A percentile compares a stretch with the other conserved stretches of the same genome.
Evolutionary conservation across 371 early-diverging fungal genomes (phyloP).

Genomic region (Zancudomyces culisetae): DNA sequence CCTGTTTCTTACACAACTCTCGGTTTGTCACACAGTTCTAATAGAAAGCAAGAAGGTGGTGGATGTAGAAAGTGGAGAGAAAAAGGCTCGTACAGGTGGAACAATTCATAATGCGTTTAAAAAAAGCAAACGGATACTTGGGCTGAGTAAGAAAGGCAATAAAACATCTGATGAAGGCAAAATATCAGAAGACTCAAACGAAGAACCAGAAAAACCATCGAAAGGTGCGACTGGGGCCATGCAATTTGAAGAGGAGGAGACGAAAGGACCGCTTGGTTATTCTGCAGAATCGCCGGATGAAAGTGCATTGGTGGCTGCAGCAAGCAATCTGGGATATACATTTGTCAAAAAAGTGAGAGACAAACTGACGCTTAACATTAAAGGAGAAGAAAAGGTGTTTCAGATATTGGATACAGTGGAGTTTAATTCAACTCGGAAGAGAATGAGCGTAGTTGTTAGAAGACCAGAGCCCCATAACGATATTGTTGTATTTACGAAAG

Average conservation of each 20-base stretch:
- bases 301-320: slow-evolving; percentile 64
- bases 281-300: slow-evolving; percentile 72
- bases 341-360: slow-evolving; percentile 40
- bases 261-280: slow-evolving; percentile 13
- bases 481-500: slow-evolving; percentile 78
- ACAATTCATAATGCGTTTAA: neutral
- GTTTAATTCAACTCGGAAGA: slow-evolving; percentile 84
- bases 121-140: neutral
- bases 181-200: neutral
- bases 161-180: neutral
- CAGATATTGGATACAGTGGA: slow-evolving; percentile 65
- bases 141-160: neutral
- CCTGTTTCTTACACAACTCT: slow-evolving; percentile 67
- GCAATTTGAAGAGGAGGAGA: neutral
- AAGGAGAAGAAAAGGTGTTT: slow-evolving; percentile 38
- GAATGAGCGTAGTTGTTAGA: slow-evolving; percentile 75
- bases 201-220: neutral
- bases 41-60: slow-evolving; percentile 39
- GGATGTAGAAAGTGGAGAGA: neutral
- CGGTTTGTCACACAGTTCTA: slow-evolving; percentile 87
- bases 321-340: slow-evolving; percentile 67
- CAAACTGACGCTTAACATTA: slow-evolving; percentile 37
- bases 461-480: slow-evolving; percentile 62
- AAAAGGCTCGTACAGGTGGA: neutral
- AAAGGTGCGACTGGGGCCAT: neutral